phyloP scores from a whole-genome alignment of 2,329 filamentous ascomycete species.

The Pseudopyricularia javanii region DNA sequence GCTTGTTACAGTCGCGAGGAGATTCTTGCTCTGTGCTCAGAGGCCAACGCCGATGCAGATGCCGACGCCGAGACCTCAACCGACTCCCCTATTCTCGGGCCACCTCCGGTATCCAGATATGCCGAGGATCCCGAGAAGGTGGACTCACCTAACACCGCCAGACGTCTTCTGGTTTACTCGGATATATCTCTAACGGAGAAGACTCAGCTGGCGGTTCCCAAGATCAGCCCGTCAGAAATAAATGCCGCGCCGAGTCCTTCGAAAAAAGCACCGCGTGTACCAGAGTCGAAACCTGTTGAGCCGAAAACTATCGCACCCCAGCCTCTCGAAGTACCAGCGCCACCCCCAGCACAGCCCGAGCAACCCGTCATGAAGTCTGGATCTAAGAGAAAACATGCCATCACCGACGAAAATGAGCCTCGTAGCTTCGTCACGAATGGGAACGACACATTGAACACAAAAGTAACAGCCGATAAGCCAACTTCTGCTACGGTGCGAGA shows the following conservation, averaged over 20 bases:
- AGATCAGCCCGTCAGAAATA: background rate
- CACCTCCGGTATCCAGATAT: constrained; percentile 45
- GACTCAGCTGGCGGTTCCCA: background rate
- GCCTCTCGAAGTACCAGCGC: background rate
- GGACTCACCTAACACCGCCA: constrained; percentile 26
- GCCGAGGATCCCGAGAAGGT: constrained; percentile 43
- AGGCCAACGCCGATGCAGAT: constrained; percentile 14
- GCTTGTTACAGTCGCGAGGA: constrained; percentile 38
- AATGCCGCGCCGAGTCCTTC: background rate
- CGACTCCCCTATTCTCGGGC: constrained; percentile 58
- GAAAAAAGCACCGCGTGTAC: background rate
- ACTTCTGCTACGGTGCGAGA: constrained; percentile 5
- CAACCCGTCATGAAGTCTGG: constrained; percentile 26
- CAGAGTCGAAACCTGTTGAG: background rate
- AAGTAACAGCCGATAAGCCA: constrained; percentile 13
- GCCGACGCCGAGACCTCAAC: constrained; percentile 26
- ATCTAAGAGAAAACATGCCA: constrained; percentile 45
- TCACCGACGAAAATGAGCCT: constrained; percentile 39
- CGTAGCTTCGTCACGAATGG: constrained; percentile 16
- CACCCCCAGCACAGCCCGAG: background rate
- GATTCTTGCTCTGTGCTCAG: constrained; percentile 44
- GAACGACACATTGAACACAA: constrained; percentile 13
- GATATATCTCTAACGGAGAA: background rate
- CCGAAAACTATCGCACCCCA: background rate
- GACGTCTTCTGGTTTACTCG: background rate